Evolutionary conservation across 108 stramenopile species (phyloP), one percentile per base, ranked within the genome.

Genomic region (Aurantiochytrium sp.): DNA sequence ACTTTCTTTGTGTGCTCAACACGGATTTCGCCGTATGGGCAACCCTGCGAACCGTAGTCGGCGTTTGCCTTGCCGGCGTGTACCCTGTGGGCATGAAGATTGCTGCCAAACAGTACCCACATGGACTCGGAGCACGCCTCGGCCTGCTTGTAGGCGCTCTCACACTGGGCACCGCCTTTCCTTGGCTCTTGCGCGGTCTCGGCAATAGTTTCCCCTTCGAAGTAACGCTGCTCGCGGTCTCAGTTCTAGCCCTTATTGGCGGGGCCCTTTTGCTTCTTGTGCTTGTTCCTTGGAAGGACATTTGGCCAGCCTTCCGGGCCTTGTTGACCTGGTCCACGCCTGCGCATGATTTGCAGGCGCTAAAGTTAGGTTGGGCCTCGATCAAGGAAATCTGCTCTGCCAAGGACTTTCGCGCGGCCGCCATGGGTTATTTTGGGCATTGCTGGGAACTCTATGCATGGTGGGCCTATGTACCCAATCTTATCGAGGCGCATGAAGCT

Each of bases 81-180:
- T 93, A 93, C 69, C 92, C 92, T 1, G 92, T 93, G 4, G 92
- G 92, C 4, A 93, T 93, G 92, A 93, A 93, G 72, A 88, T 93
- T 55, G 92, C 92, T 0, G 73, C 92, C 59, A 90, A 89, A 51
- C 87, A 90, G 72, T 93, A 87, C 58, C 53, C 73, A 10, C 53
- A 53, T 4, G 92, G 92, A 14, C 64, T 93, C 88, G 92, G 92
- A 5, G 76, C 60, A 23, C 88, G 88, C 4, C 88, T 93, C 83
- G 92, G 92, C 16, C 58, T 90, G 64, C 58, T 93, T 18, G 92
- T 93, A 21, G 92, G 92, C 16, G 92, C 92, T 10, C 53, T 93
- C 58, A 88, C 91, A 18, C 44, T 93, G 16, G 92, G 92, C 5
- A 91, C 59, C 12, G 89, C 89, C 25, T 91, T 93, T 43, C 92